These are phyloP conservation scores for Mortierella claussenii DNA, from an alignment of 192 early-diverging fungal genomes.

Conservation along the genomic window DNA sequence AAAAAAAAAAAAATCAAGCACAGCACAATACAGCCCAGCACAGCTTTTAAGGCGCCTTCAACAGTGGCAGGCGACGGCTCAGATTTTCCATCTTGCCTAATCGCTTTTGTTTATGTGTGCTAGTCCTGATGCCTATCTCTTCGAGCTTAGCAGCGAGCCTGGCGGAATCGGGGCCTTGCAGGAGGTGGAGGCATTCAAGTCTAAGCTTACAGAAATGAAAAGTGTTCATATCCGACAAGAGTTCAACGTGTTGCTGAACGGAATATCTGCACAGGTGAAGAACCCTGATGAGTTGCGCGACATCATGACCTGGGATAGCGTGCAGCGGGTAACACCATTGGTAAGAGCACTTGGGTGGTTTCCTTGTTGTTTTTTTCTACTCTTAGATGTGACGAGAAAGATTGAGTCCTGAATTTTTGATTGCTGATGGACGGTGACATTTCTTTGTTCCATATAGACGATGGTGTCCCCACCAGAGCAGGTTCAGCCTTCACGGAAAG, in stretches of 20 bases:
- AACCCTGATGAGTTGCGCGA: slow-evolving; percentile 7
- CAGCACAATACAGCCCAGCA: neutral
- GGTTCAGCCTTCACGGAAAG: slow-evolving; percentile 11
- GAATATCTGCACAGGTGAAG: slow-evolving; percentile 15
- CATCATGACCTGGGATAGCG: neutral
- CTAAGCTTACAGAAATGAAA: slow-evolving; percentile 6
- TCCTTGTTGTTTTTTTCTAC: too few species aligned
- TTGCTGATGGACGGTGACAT: too few species aligned
- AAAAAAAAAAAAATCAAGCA: neutral
- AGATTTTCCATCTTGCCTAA: too few species aligned
- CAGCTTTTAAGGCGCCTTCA: too few species aligned
- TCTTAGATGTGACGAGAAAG: too few species aligned
- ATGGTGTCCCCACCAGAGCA: slow-evolving; percentile 22
- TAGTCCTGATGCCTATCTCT: slow-evolving; percentile 27
- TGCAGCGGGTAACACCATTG: slow-evolving; percentile 17
- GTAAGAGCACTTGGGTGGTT: too few species aligned
- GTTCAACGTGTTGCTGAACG: slow-evolving; percentile 12
- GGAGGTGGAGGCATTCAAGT: neutral
- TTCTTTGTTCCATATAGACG: slow-evolving; percentile 16
- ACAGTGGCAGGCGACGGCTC: too few species aligned
- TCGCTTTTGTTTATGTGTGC: neutral
- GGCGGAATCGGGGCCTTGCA: neutral
- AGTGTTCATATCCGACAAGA: slow-evolving; percentile 23
- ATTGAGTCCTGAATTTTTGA: too few species aligned
- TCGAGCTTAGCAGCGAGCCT: slow-evolving; percentile 32